A percentile compares a stretch with the other conserved stretches of the same genome.
These are phyloP conservation scores for Cryptosporidium tyzzeri DNA, from an alignment of 169 alveolate genomes.

Conservation along the genomic window DNA sequence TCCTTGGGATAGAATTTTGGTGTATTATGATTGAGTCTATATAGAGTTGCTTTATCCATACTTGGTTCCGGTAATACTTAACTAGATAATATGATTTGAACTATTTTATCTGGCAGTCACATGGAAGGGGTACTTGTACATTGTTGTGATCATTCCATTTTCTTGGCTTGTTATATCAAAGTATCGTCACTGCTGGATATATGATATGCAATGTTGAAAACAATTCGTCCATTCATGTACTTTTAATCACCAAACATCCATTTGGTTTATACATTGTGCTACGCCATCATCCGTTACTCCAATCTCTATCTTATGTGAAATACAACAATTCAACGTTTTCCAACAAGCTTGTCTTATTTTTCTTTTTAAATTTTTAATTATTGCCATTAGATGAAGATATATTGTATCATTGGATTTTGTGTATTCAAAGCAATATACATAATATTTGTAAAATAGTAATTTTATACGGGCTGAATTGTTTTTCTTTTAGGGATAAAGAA, in stretches of 20 bases:
- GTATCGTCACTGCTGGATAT: conserved; percentile 27
- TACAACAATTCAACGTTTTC: neutral
- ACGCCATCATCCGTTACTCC: neutral
- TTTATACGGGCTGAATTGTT: neutral
- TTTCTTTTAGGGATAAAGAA: neutral
- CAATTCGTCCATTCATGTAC: neutral
- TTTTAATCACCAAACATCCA: neutral
- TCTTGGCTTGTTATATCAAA: conserved; percentile 22
- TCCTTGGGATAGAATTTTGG: conserved; percentile 1
- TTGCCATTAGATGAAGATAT: neutral
- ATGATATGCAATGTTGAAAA: neutral
- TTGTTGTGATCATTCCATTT: neutral
- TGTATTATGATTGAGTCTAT: neutral
- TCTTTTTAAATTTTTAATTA: neutral
- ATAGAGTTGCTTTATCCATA: neutral
- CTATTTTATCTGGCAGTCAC: neutral
- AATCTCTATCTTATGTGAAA: neutral
- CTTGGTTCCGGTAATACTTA: neutral
- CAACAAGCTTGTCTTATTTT: conserved; percentile 6
- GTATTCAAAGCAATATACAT: conserved; percentile 29
- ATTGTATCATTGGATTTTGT: neutral
- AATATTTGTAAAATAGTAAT: neutral
- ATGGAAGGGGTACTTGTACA: conserved; percentile 4
- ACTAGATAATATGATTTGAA: neutral
- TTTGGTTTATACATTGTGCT: conserved; percentile 2